Base-by-base conservation (phyloP, 2,329 filamentous ascomycete species). In the Alternaria dauci region DNA sequence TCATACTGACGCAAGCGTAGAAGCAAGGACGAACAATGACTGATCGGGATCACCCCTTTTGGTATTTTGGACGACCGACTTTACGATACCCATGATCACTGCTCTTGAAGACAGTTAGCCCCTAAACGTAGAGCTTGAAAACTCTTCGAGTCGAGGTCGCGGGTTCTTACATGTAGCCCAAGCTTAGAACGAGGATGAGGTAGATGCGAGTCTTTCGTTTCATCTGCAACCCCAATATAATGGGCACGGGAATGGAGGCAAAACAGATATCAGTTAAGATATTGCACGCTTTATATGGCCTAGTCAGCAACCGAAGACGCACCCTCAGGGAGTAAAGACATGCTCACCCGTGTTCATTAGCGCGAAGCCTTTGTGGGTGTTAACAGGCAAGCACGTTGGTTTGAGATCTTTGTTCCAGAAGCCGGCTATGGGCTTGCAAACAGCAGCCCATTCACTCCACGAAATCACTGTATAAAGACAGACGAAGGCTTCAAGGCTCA, bases 261-360 rank as follows among this genome's bases (percentile, higher is more conserved):
- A 48, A 48, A 16, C 46, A 48, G 6, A 48, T 48, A 36, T 48
- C 46, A 20, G 46, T 48, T 11, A 48, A 48, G 30, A 48, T 48
- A 12, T 36, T 48, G 28, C 44, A 47, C 25, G n/a, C 44, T 48
- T 6, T n/a, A 20, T 5, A 23, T 20, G 44, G 30, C 12, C 28
- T 20, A 7, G 28, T 48, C 28, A 48, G 44, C 8, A n/a, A 32
- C 12, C 44, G 2, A 16, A 30, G n/a, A 47, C 2, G 18, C 0
- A 5, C 16, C 16, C 20, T 14, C 12, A 6, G 2, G 26, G 18
- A 14, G 28, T 5, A 32, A 3, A 36, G 18, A 36, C 16, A 38
- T 38, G 2, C 8, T 7, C 34, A 48, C 46, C n/a, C 4, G 46
- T 48, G 2, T 48, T 48, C 30, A 36, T 48, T 12, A 36, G 46